Evolutionary conservation across 805 yeast species (phyloP).

Genomic region (Monosporozyma aerobia): DNA sequence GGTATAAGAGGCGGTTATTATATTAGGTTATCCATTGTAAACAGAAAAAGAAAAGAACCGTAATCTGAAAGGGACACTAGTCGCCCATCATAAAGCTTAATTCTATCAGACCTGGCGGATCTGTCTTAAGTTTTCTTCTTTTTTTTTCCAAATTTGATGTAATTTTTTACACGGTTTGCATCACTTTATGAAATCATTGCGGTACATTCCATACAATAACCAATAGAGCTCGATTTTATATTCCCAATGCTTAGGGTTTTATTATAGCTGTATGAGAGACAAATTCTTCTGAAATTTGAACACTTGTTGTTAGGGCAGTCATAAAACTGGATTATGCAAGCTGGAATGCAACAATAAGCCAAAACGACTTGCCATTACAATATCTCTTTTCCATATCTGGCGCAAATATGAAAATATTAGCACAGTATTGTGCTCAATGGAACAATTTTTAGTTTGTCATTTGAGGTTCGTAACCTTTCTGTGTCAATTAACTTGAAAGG

Average conservation of each 20-base stretch:
- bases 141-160: constrained; percentile 4
- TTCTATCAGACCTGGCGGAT: background rate
- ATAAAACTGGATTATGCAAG: no score
- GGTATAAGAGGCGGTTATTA: background rate
- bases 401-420: no score
- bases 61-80: no score
- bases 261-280: background rate
- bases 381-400: background rate
- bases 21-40: background rate
- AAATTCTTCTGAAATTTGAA: background rate
- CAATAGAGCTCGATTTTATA: background rate
- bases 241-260: background rate
- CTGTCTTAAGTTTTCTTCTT: background rate
- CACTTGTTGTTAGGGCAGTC: no score
- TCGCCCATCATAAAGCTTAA: background rate
- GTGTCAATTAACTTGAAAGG: no score
- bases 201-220: background rate
- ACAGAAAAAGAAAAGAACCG: background rate
- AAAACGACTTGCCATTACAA: background rate
- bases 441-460: background rate
- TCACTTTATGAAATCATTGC: background rate
- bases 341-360: no score
- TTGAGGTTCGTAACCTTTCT: background rate
- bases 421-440: background rate
- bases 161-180: constrained; percentile 6